Evolutionary conservation across 768 basidiomycete genomes (phyloP).

Genomic region (Astraeus odoratus): DNA sequence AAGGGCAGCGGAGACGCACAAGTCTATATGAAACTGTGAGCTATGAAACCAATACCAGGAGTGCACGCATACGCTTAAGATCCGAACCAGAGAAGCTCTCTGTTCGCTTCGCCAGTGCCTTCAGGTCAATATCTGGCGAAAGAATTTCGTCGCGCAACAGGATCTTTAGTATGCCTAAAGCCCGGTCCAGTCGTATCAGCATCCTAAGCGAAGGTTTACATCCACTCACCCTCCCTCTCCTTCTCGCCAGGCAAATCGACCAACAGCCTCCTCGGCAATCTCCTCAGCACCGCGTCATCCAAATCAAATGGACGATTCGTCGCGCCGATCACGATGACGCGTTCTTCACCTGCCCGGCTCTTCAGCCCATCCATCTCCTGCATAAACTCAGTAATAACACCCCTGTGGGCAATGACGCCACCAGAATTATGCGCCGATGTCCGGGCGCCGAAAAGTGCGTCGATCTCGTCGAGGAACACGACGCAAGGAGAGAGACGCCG

Average conservation of each 20-base stretch:
- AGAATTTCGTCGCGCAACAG: conserved; percentile 76
- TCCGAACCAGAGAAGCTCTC: conserved; percentile 92
- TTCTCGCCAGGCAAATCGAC: conserved; percentile 85
- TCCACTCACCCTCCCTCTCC: conserved; percentile 68
- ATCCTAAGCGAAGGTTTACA: neutral
- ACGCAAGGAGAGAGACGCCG: conserved; percentile 85
- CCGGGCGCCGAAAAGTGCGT: conserved; percentile 86
- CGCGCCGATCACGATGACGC: conserved; percentile 87
- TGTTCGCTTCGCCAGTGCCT: conserved; percentile 58
- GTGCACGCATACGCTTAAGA: conserved; percentile 67
- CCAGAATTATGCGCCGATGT: conserved; percentile 70
- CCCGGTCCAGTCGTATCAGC: conserved; percentile 2
- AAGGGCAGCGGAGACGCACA: conserved; percentile 88
- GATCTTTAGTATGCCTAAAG: conserved; percentile 79
- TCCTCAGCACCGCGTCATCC: conserved; percentile 86
- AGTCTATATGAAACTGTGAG: conserved; percentile 41
- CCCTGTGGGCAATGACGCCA: conserved; percentile 76
- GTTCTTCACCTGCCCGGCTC: conserved; percentile 62
- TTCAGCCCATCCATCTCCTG: conserved; percentile 95
- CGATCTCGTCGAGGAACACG: conserved; percentile 91
- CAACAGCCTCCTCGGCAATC: conserved; percentile 78
- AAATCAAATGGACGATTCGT: conserved; percentile 90
- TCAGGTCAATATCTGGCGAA: conserved; percentile 55
- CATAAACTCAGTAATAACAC: conserved; percentile 90
- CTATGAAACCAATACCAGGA: neutral